Percentiles rank a stretch among this genome's conserved stretches.
Conservation (phyloP, 1,284 basidiomycete genomes). For the Vanrija sp. region DNA sequence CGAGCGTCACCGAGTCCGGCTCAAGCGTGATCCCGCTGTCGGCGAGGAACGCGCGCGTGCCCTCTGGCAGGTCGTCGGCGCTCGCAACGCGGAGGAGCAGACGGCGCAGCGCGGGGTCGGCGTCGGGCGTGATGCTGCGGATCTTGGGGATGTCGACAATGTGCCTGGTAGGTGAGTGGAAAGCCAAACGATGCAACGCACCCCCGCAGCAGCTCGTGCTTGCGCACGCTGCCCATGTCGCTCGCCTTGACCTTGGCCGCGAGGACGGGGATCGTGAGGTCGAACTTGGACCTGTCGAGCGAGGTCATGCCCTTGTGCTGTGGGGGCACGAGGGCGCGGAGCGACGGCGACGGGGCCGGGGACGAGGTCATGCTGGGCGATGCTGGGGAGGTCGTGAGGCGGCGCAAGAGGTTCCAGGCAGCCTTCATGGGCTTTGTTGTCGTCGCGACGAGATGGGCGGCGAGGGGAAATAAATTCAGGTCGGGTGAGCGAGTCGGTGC, state of each 20-base stretch:
- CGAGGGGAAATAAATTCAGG: neutral
- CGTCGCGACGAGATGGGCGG: neutral
- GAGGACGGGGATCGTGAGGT: conserved; percentile 61
- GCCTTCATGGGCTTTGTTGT: too few relatives aligned
- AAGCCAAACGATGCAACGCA: conserved; percentile 41
- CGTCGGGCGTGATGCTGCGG: conserved; percentile 58
- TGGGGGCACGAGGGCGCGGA: conserved; percentile 31
- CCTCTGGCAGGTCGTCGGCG: conserved; percentile 61
- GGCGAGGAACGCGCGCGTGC: conserved; percentile 58
- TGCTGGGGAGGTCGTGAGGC: too few relatives aligned
- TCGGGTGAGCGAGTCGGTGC: neutral
- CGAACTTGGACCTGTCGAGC: conserved; percentile 64
- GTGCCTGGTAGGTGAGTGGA: conserved; percentile 44
- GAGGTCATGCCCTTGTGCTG: conserved; percentile 38
- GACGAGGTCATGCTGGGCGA: too few relatives aligned
- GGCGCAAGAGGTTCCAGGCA: too few relatives aligned
- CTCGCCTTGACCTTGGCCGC: conserved; percentile 61
- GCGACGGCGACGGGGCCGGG: neutral
- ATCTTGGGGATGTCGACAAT: conserved; percentile 65
- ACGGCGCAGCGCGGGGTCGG: conserved; percentile 55
- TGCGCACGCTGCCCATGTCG: conserved; percentile 59
- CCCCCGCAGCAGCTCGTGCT: conserved; percentile 59
- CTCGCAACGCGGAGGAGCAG: conserved; percentile 60
- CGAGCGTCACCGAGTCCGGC: conserved; percentile 60
- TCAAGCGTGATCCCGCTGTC: conserved; percentile 58